Base-by-base conservation (phyloP, 306 rosid genomes). In the Lathyrus tuberosus region DNA sequence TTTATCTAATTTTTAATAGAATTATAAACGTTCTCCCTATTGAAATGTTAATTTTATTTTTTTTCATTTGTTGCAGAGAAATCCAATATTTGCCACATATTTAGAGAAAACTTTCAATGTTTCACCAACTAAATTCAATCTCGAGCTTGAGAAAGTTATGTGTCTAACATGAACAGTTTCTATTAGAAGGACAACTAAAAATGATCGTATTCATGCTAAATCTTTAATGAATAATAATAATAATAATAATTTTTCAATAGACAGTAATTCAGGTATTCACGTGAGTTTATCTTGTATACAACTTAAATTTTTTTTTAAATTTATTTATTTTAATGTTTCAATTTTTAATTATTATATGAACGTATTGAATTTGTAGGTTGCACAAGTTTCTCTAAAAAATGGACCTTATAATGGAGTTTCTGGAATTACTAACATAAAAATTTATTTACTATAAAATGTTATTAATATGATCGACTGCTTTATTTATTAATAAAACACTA, bases 181-280 rank as follows among this genome's bases (percentile, higher is more conserved):
- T 38, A 64, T 73, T 10, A 4, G 15, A 1, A 63, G 78, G 18
- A 73, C 52, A 51, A 6, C 11, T 38, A 33, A 33, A 33, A 6
- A 33, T 33, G 38, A 33, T 4, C 6, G 2, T 6, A 33, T 63
- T 22, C 54, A n/a, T 35, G 5, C 3, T 2, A 52, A 63, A 7
- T 1, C 9, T 5, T 10, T 26, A 15, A 22, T 30, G 15, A 73
- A 40, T 38, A 3, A 5, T 38, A n/a, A n/a, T n/a, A 73, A 40
- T 38, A 3, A 5, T 38, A 38, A 38, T 38, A 0, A 7, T 38
- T 1, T 38, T 10, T 38, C 10, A 7, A 10, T 1, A 38, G 42
- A 38, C 10, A 8, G 6, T 38, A 38, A 7, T 38, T 1, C 6
- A 0, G 53, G n/a, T 33, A 2, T 0, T 18, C 69, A 61, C 35